phyloP scores from a whole-genome alignment of 1,284 basidiomycete species.

The Pulveroboletus ridleyi region DNA sequence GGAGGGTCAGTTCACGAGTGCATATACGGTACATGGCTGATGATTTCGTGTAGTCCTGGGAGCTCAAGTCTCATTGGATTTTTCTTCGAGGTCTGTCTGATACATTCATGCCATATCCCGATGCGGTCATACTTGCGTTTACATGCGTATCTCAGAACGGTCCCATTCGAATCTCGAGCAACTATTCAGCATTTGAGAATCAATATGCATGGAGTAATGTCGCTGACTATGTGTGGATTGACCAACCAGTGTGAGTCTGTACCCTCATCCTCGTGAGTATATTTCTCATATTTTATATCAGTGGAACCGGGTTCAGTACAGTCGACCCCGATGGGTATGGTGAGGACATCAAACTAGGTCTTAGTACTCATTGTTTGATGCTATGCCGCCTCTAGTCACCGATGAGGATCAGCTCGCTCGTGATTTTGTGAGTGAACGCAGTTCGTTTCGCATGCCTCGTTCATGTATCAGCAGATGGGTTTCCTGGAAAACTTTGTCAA shows the following conservation, averaged over 20 bases:
- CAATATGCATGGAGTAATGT: no score
- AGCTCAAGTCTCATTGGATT: conserved; percentile 70
- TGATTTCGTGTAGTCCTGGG: conserved; percentile 55
- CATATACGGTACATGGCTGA: conserved; percentile 6
- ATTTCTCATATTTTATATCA: conserved; percentile 30
- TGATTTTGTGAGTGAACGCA: conserved; percentile 59
- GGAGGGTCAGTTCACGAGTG: conserved; percentile 48
- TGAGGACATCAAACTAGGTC: conserved; percentile 34
- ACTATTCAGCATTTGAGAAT: conserved; percentile 47
- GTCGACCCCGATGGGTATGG: conserved; percentile 62
- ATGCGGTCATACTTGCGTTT: conserved; percentile 28
- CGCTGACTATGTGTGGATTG: conserved; percentile 29
- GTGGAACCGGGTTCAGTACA: conserved; percentile 71
- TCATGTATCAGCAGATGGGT: conserved; percentile 51
- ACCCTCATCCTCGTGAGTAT: not conserved
- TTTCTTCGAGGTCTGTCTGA: conserved; percentile 59
- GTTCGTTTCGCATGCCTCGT: not conserved
- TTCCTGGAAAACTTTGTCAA: conserved; percentile 56
- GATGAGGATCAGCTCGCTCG: conserved; percentile 70
- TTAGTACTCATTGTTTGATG: conserved; percentile 24
- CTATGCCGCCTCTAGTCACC: conserved; percentile 45
- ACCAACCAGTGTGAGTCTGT: conserved; percentile 68
- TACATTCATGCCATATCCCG: not conserved
- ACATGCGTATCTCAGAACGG: conserved; percentile 57
- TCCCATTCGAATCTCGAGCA: conserved; percentile 58